Conservation (phyloP, 495 filamentous ascomycete species). For the Aspergillus wentii region DNA sequence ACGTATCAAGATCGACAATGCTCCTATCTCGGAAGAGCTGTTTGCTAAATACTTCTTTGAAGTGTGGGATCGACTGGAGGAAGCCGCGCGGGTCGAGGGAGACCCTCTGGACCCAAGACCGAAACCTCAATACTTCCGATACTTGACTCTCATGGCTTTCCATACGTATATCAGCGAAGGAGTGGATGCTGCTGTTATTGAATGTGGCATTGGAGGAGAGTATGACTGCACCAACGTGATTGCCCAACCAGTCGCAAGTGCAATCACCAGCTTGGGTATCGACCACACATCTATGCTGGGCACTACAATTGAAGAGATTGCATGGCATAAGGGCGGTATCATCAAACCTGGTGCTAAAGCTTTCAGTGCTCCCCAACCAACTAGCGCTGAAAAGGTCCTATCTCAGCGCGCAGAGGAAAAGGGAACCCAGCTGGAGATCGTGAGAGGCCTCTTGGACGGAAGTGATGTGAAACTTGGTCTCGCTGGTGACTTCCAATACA, state of each 20-base stretch:
- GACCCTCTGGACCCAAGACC: constrained; percentile 39
- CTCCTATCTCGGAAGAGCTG: constrained; percentile 65
- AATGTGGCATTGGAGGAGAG: constrained; percentile 91
- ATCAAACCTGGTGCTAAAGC: constrained; percentile 68
- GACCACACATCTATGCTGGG: constrained; percentile 82
- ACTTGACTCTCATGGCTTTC: constrained; percentile 83
- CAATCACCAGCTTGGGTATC: constrained; percentile 82
- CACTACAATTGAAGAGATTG: constrained; percentile 80
- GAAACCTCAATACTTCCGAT: constrained; percentile 89
- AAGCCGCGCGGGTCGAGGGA: constrained; percentile 41
- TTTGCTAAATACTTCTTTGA: constrained; percentile 89
- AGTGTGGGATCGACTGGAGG: constrained; percentile 74
- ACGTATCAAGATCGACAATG: constrained; percentile 77
- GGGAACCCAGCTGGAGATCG: constrained; percentile 52
- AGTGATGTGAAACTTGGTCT: constrained; percentile 64
- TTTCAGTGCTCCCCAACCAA: constrained; percentile 70
- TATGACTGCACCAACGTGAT: constrained; percentile 94
- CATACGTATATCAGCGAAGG: constrained; percentile 79
- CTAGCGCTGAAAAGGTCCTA: constrained; percentile 64
- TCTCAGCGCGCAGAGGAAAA: constrained; percentile 65
- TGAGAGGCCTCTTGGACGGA: constrained; percentile 49
- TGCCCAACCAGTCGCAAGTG: constrained; percentile 62
- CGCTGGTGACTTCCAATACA: constrained; percentile 76
- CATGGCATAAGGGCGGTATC: constrained; percentile 96
- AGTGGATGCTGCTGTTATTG: constrained; percentile 79